A percentile compares a stretch with the other conserved stretches of the same genome.
phyloP scores from a whole-genome alignment of 1,284 basidiomycete species.

The Cutaneotrichosporon sp. region DNA sequence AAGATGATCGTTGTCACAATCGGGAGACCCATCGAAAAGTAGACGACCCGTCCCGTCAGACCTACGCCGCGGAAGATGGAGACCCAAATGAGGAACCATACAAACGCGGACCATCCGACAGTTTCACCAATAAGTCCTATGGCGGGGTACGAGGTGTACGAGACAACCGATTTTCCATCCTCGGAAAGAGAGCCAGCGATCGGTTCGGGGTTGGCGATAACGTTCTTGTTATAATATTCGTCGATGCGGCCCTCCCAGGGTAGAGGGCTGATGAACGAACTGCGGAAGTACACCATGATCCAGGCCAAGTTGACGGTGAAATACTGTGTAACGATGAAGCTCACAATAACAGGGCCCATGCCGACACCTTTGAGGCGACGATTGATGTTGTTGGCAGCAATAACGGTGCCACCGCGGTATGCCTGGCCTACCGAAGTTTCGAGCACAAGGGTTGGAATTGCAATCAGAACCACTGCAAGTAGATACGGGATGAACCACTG shows the following conservation, averaged over 20 bases:
- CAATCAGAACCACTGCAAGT: slow-evolving; percentile 21
- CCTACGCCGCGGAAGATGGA: slow-evolving; percentile 25
- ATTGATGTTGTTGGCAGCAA: slow-evolving; percentile 25
- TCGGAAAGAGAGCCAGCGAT: slow-evolving; percentile 4
- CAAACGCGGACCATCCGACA: slow-evolving; percentile 19
- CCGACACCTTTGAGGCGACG: slow-evolving; percentile 21
- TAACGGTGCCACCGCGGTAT: slow-evolving; percentile 24
- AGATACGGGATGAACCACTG: slow-evolving; percentile 31
- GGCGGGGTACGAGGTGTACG: slow-evolving; percentile 14
- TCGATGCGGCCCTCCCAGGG: slow-evolving; percentile 24
- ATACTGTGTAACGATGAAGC: slow-evolving; percentile 23
- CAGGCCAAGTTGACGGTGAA: slow-evolving; percentile 29
- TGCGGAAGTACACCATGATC: slow-evolving; percentile 27
- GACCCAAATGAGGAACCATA: slow-evolving; percentile 14
- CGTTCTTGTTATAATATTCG: slow-evolving; percentile 23
- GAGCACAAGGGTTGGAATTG: slow-evolving; percentile 23
- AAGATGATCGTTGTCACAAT: slow-evolving; percentile 29
- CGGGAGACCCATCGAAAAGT: slow-evolving; percentile 28
- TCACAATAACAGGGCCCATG: slow-evolving; percentile 20
- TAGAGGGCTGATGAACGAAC: slow-evolving; percentile 19
- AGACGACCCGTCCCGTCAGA: slow-evolving; percentile 23
- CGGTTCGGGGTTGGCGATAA: slow-evolving; percentile 20
- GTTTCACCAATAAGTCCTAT: slow-evolving; percentile 22
- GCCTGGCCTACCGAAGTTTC: slow-evolving; percentile 25
- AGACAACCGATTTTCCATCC: slow-evolving; percentile 6